Evolutionary conservation across 148 eudicot genomes (phyloP).

Genomic region (Rhododendron griersonianum): DNA sequence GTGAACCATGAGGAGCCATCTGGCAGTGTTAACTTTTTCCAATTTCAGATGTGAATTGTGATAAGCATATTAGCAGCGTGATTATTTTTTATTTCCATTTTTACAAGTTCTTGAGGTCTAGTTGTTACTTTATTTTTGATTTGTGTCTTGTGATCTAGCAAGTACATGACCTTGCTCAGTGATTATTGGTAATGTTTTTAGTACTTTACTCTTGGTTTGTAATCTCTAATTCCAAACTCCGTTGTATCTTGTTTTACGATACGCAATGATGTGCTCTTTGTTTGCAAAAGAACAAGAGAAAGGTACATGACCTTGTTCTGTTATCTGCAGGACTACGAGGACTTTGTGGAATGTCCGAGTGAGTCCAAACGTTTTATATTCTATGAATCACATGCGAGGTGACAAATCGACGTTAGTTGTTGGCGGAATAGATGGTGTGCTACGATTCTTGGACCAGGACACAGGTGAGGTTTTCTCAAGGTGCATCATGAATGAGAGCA

Average conservation of each 20-base stretch:
- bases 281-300: neutral
- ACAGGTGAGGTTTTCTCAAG: conserved; percentile 55
- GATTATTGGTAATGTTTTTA: neutral
- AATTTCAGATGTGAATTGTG: neutral
- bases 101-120: neutral
- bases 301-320: neutral
- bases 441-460: conserved; percentile 58
- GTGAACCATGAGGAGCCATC: neutral
- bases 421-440: conserved; percentile 82
- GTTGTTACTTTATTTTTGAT: neutral
- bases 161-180: neutral
- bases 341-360: conserved; percentile 47
- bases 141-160: neutral
- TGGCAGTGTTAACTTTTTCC: neutral
- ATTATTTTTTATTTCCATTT: neutral
- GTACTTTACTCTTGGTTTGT: neutral
- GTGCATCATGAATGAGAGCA: conserved; percentile 38
- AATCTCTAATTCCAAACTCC: neutral
- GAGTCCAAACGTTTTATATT: conserved; percentile 59
- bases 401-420: conserved; percentile 54
- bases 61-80: neutral
- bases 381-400: conserved; percentile 53
- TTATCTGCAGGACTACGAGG: conserved; percentile 42
- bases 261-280: neutral
- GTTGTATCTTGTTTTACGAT: neutral